Base-by-base conservation (phyloP, 441 rosid genomes). In the Codiaeum variegatum region DNA sequence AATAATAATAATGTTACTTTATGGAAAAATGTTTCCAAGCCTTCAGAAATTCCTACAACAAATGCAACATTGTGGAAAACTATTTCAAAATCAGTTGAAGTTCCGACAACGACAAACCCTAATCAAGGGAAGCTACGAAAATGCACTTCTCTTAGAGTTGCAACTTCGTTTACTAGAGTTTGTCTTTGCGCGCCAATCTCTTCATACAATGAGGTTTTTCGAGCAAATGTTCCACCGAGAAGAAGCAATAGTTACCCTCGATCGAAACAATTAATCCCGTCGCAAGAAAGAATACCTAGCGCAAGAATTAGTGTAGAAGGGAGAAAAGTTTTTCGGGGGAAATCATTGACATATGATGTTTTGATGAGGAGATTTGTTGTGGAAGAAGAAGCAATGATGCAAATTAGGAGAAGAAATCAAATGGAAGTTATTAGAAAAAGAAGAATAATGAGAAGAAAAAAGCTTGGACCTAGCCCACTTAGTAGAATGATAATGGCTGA, bases 361-460 rank as follows among this genome's bases (percentile, higher is more conserved):
- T 73, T 91, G 84, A 94, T 92, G 99, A 91, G 93, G 78, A 89
- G 97, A 75, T 94, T 94, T 71, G 96, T 94, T 47, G 85, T 80
- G 81, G 99, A 92, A 67, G 99, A 94, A 72, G 99, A 91, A 68
- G 94, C 97, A 28, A 88, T 90, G 94, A 84, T 87, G 91, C 95
- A 94, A 81, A 79, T 79, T 62, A 87, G 90, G 76, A 85, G 91
- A 70, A 90, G 90, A 81, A 88, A 91, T 80, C 82, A 88, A 71
- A 88, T 92, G 89, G 97, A 92, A 81, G 87, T 87, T 19, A 89
- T 94, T 59, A 85, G 93, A 88, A 90, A 64, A 75, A 91, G 97
- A 72, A 80, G 76, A 28, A 62, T 83, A 72, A 73, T 76, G 78
- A 88, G 89, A 80, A 90, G 93, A 83, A 91, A 88, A 80, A 91